phyloP scores from a whole-genome alignment of 805 yeast genomes.

The Hanseniaspora nectarophila region DNA sequence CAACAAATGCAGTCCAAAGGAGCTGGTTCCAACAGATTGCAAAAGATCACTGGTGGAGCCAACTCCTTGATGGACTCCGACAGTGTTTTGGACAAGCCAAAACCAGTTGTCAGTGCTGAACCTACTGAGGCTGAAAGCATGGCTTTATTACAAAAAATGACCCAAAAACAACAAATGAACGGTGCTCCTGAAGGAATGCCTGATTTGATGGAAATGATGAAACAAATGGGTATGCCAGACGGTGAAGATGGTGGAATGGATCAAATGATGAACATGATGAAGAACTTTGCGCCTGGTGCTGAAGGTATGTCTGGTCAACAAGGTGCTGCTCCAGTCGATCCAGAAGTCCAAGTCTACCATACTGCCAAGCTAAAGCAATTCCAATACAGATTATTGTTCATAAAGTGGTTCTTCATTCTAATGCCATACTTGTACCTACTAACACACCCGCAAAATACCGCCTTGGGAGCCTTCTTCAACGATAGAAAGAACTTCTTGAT shows the following conservation, averaged over 20 bases:
- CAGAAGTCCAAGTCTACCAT: slow-evolving; percentile 23
- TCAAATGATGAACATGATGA: slow-evolving; percentile 22
- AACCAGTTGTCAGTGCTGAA: slow-evolving; percentile 5
- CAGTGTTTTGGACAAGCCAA: slow-evolving; percentile 26
- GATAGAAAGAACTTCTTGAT: slow-evolving; percentile 27
- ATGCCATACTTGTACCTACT: slow-evolving; percentile 26
- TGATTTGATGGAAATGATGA: slow-evolving; percentile 10
- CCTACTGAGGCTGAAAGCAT: background rate
- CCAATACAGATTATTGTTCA: slow-evolving; percentile 24
- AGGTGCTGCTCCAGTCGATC: slow-evolving; percentile 20
- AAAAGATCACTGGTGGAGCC: slow-evolving; percentile 35
- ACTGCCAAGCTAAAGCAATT: slow-evolving; percentile 23
- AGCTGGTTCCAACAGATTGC: slow-evolving; percentile 42
- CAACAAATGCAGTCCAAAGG: slow-evolving; percentile 47
- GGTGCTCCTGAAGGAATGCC: slow-evolving; percentile 15
- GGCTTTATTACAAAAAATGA: slow-evolving; percentile 22
- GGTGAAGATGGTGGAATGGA: slow-evolving; percentile 14
- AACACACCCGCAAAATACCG: slow-evolving; percentile 16
- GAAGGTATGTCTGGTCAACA: slow-evolving; percentile 14
- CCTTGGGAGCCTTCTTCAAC: slow-evolving; percentile 12
- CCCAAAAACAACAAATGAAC: slow-evolving; percentile 17
- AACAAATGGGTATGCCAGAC: slow-evolving; percentile 7
- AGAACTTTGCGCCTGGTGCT: slow-evolving; percentile 17
- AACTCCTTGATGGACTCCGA: slow-evolving; percentile 30
- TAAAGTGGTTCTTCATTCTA: slow-evolving; percentile 26